These are phyloP conservation scores for Curvularia eragrostidis DNA, from an alignment of 2,329 filamentous ascomycete species.

Conservation along the genomic window DNA sequence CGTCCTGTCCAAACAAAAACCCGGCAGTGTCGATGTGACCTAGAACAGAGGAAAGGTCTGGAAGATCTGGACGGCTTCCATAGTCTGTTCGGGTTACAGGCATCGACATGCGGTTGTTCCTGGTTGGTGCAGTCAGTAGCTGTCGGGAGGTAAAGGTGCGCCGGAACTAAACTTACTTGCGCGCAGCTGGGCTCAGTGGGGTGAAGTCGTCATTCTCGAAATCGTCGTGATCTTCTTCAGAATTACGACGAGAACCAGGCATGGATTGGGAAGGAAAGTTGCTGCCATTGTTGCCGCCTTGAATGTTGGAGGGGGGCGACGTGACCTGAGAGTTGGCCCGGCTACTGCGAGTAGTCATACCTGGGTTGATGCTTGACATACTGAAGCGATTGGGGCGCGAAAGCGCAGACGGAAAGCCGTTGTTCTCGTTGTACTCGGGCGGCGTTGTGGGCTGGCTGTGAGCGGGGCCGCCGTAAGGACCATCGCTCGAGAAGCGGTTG, in stretches of 20 bases:
- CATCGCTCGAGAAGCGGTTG: slow-evolving; percentile 81
- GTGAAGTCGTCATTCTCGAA: slow-evolving; percentile 75
- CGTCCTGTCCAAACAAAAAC: slow-evolving; percentile 79
- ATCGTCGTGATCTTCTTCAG: slow-evolving; percentile 82
- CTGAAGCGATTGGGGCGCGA: slow-evolving; percentile 89
- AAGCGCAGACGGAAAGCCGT: slow-evolving; percentile 78
- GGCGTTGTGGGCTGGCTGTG: slow-evolving; percentile 96
- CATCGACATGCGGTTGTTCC: slow-evolving; percentile 91
- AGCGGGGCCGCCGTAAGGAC: slow-evolving; percentile 67
- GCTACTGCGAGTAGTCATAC: slow-evolving; percentile 67
- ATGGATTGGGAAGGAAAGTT: slow-evolving; percentile 82
- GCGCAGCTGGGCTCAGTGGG: slow-evolving; percentile 42
- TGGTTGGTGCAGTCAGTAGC: slow-evolving; percentile 48
- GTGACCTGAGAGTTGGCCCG: slow-evolving; percentile 81
- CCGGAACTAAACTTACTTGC: slow-evolving; percentile 43
- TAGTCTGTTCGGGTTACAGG: slow-evolving; percentile 77
- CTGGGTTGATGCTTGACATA: slow-evolving; percentile 76
- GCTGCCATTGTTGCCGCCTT: slow-evolving; percentile 51
- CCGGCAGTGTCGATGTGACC: slow-evolving; percentile 85
- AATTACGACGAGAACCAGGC: slow-evolving; percentile 85
- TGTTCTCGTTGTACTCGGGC: slow-evolving; percentile 84
- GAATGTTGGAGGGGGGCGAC: slow-evolving; percentile 68
- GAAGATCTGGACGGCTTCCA: slow-evolving; percentile 62
- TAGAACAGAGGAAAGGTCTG: slow-evolving; percentile 60
- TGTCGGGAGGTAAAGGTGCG: slow-evolving; percentile 12